Evolutionary conservation across 306 rosid genomes (phyloP).

Genomic region (Lagenaria siceraria): DNA sequence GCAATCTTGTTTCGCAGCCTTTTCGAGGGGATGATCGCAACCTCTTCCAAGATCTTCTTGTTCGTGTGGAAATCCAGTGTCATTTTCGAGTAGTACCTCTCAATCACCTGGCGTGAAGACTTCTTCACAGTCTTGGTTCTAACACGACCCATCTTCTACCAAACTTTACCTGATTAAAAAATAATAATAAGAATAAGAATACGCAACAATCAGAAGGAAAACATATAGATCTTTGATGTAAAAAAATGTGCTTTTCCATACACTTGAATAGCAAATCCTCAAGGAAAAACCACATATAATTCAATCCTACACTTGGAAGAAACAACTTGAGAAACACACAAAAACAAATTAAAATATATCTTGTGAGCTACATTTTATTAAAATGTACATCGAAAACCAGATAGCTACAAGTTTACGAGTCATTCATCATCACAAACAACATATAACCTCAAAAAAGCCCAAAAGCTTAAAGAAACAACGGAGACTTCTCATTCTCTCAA

Average conservation of each 20-base stretch:
- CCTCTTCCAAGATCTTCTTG: constrained; percentile 28
- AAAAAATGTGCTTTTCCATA: not conserved
- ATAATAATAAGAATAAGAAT: not conserved
- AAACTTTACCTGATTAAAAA: not conserved
- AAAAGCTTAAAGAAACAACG: not conserved
- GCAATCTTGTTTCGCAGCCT: constrained; percentile 30
- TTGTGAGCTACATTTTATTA: not conserved
- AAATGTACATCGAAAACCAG: not conserved
- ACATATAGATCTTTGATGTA: too few species aligned
- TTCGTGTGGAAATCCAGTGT: constrained; percentile 24
- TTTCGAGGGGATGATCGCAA: constrained; percentile 19
- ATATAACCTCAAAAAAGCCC: not conserved
- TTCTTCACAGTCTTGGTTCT: constrained; percentile 32
- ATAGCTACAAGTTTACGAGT: not conserved
- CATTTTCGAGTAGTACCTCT: constrained; percentile 23
- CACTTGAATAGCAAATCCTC: not conserved
- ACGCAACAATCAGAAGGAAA: not conserved
- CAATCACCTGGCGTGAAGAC: constrained; percentile 24
- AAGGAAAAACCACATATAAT: not conserved
- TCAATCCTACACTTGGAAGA: not conserved
- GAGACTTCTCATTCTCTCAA: not conserved
- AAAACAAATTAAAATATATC: not conserved
- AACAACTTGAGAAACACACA: not conserved
- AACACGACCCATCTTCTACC: constrained; percentile 24
- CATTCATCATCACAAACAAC: not conserved